A percentile compares a stretch with the other conserved stretches of the same genome.
These are phyloP conservation scores for Quillaja saponaria DNA, from an alignment of 306 rosid species.

Conservation along the genomic window DNA sequence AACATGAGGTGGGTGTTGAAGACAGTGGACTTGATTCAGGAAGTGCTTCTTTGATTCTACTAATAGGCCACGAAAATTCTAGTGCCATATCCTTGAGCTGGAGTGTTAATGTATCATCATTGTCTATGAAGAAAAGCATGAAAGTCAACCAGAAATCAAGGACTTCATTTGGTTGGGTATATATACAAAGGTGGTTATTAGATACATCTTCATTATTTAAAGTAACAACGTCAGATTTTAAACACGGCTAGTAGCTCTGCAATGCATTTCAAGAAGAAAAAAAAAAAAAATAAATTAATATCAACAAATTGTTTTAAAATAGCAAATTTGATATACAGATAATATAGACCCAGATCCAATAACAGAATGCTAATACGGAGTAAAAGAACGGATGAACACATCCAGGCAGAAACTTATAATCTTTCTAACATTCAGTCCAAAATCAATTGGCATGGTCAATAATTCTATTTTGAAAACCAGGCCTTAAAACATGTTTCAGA, in stretches of 20 bases:
- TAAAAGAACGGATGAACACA: too few relatives aligned
- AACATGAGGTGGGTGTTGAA: conserved; percentile 59
- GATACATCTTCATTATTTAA: too few relatives aligned
- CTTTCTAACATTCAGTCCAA: too few relatives aligned
- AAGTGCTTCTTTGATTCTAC: conserved; percentile 55
- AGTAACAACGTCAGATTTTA: not conserved
- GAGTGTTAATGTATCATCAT: conserved; percentile 62
- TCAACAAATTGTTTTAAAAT: too few relatives aligned
- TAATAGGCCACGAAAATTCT: conserved; percentile 82
- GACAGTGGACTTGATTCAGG: conserved; percentile 37
- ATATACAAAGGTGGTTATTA: not conserved
- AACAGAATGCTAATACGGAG: too few relatives aligned
- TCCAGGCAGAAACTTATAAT: too few relatives aligned
- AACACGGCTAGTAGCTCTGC: not conserved
- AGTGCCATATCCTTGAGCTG: conserved; percentile 60
- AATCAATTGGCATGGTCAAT: too few relatives aligned
- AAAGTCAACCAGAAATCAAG: conserved; percentile 19
- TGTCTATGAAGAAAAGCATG: conserved; percentile 39
- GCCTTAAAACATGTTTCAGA: too few relatives aligned
- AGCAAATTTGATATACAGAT: too few relatives aligned
- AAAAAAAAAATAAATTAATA: too few relatives aligned
- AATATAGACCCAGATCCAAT: too few relatives aligned
- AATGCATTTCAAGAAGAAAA: not conserved
- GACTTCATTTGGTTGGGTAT: not conserved
- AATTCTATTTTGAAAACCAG: too few relatives aligned